Evolutionary conservation across 106 monocot species (phyloP), one percentile per base, ranked within the genome.

Genomic region (Apostasia shenzhenica): DNA sequence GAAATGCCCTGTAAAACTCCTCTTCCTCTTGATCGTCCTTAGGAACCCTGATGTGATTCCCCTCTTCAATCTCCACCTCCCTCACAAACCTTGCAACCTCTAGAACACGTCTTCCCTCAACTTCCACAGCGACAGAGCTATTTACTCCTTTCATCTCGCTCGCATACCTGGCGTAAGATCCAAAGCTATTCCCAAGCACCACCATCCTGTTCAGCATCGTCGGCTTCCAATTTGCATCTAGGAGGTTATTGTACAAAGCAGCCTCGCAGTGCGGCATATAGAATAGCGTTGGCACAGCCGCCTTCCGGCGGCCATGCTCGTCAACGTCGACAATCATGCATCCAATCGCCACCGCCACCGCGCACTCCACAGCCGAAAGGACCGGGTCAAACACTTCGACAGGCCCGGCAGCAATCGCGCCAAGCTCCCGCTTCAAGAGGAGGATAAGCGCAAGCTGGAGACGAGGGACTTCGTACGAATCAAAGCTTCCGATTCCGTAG

Each of bases 181-280:
- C 73, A 63, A 97, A 97, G 73, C 92, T 92, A 49, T 97, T 97
- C 8, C 97, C 97, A 44, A 92, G 70, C 77, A 92, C 75, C 40
- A 74, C 78, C 74, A 90, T 77, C 52, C 58, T 71, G 3, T 75
- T 79, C 68, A 97, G 69, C 69, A 52, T 61, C 71, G 72, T 60
- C 5, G 67, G 50, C 1, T 57, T 50, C 92, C 89, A 89, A 47
- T 97, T 97, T 8, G 81, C 81, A 11, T 53, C 70, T 60, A 92
- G 56, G 37, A 97, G 73, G n/a, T 68, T 79, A 12, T 92, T 86
- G 49, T 97, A 97, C 63, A 97, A 73, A 45, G 41, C 64, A 37
- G 77, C 81, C 75, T 97, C 92, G 68, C 97, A 97, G 52, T 97
- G 92, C 10, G 97, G 89, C 97, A 97, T 92, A 79, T 79, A 97